These are phyloP conservation scores for Magnolia changhungtana DNA, from an alignment of 164 flowering plant species.

Conservation along the genomic window DNA sequence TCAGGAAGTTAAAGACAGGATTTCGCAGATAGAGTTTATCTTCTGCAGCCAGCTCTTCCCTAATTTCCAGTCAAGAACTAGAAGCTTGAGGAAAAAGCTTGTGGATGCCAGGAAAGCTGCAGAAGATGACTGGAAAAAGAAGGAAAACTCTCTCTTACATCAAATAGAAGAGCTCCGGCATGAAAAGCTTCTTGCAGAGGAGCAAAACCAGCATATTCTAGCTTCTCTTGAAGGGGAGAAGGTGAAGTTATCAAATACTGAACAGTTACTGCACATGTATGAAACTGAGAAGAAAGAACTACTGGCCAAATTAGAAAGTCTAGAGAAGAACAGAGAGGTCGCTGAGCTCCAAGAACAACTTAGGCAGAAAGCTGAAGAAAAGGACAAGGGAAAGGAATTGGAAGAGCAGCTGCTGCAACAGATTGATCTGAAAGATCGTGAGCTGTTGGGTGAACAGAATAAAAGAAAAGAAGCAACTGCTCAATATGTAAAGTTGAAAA, in stretches of 20 bases:
- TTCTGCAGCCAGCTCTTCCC: constrained; percentile 82
- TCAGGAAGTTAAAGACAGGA: constrained; percentile 82
- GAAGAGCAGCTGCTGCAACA: constrained; percentile 35
- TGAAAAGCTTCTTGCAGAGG: constrained; percentile 39
- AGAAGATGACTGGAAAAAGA: constrained; percentile 54
- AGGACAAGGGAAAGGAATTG: constrained; percentile 28
- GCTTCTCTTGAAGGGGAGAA: constrained; percentile 36
- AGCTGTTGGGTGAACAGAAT: constrained; percentile 44
- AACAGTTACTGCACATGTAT: constrained; percentile 19
- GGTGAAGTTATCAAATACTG: constrained; percentile 16
- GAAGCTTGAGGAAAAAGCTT: constrained; percentile 37
- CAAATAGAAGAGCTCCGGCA: constrained; percentile 47
- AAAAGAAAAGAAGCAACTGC: constrained; percentile 20
- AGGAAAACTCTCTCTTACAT: constrained; percentile 39
- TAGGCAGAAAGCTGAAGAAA: constrained; percentile 25
- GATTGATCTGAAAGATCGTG: constrained; percentile 32
- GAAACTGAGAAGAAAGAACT: constrained; percentile 43
- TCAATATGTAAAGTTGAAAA: constrained; percentile 6
- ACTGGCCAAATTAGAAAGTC: constrained; percentile 23
- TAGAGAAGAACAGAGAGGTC: constrained; percentile 24
- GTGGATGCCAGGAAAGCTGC: constrained; percentile 49
- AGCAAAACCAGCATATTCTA: constrained; percentile 38
- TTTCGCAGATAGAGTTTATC: constrained; percentile 75
- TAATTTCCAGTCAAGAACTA: constrained; percentile 45
- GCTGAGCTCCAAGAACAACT: constrained; percentile 36